Evolutionary conservation across 352 stramenopile species (phyloP).

Genomic region (Phytophthora nicotianae): DNA sequence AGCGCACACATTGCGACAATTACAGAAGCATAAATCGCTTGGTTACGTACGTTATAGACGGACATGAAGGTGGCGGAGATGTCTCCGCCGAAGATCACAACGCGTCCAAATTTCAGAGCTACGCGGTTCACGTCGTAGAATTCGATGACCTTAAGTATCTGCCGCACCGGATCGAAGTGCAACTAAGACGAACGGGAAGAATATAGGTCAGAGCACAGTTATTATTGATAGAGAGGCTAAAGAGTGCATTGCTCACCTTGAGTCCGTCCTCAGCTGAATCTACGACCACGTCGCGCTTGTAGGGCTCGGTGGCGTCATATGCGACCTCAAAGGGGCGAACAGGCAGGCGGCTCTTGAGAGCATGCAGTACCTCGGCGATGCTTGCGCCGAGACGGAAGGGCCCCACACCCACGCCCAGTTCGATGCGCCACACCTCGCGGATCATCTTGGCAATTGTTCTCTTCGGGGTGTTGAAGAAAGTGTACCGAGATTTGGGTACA

Average conservation of each 20-base stretch:
- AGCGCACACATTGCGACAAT: background rate
- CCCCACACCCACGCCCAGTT: constrained; percentile 74
- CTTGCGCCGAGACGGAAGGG: constrained; percentile 80
- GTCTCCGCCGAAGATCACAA: constrained; percentile 83
- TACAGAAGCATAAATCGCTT: background rate
- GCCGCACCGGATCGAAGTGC: constrained; percentile 66
- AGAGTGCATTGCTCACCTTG: constrained; percentile 19
- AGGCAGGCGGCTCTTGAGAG: constrained; percentile 78
- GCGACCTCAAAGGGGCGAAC: constrained; percentile 79
- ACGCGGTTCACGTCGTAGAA: constrained; percentile 84
- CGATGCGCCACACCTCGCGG: constrained; percentile 85
- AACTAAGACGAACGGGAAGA: constrained; percentile 38
- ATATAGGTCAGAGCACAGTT: background rate
- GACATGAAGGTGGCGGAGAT: constrained; percentile 87
- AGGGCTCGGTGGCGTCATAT: constrained; percentile 72
- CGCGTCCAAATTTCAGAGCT: constrained; percentile 79
- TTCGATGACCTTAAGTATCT: constrained; percentile 74
- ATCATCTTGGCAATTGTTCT: constrained; percentile 43
- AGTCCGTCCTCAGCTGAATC: constrained; percentile 78
- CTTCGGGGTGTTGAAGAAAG: constrained; percentile 15
- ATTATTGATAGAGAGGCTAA: background rate
- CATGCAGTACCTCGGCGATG: constrained; percentile 74
- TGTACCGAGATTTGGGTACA: constrained; percentile 2
- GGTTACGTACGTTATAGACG: constrained; percentile 75
- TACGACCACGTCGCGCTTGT: constrained; percentile 65